Evolutionary conservation across 1,284 basidiomycete species (phyloP).

Genomic region (Mrakiaceae sp.): DNA sequence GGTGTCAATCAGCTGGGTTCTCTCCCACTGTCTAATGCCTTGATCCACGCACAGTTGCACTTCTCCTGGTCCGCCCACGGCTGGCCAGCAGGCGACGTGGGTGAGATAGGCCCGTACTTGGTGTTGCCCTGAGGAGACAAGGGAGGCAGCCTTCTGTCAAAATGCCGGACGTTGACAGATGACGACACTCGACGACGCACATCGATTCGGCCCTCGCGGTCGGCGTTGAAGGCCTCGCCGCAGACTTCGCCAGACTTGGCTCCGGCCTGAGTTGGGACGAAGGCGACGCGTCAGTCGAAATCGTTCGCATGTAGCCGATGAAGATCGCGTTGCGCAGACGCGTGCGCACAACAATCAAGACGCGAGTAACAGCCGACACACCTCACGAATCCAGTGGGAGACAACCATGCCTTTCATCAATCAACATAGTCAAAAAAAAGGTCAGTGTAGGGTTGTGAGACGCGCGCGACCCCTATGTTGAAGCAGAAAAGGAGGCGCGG

Average conservation of each 20-base stretch:
- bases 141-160: too few relatives aligned
- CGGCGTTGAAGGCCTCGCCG: conserved; percentile 5
- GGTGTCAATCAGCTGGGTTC: background rate
- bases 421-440: background rate
- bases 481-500: background rate
- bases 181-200: background rate
- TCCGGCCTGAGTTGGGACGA: conserved; percentile 1
- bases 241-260: conserved; percentile 8
- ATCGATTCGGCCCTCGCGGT: conserved; percentile 2
- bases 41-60: too few relatives aligned
- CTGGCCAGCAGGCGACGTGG: too few relatives aligned
- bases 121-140: too few relatives aligned
- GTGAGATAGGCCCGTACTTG: background rate
- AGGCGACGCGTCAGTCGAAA: background rate
- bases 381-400: background rate
- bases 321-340: too few relatives aligned
- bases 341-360: too few relatives aligned
- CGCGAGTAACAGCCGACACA: background rate
- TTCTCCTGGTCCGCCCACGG: too few relatives aligned
- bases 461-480: too few relatives aligned
- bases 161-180: too few relatives aligned
- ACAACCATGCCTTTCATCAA: background rate
- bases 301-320: too few relatives aligned
- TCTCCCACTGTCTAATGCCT: too few relatives aligned
- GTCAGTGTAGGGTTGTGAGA: background rate